These are phyloP conservation scores for Yarrowia deformans DNA, from an alignment of 805 yeast species.

Conservation along the genomic window DNA sequence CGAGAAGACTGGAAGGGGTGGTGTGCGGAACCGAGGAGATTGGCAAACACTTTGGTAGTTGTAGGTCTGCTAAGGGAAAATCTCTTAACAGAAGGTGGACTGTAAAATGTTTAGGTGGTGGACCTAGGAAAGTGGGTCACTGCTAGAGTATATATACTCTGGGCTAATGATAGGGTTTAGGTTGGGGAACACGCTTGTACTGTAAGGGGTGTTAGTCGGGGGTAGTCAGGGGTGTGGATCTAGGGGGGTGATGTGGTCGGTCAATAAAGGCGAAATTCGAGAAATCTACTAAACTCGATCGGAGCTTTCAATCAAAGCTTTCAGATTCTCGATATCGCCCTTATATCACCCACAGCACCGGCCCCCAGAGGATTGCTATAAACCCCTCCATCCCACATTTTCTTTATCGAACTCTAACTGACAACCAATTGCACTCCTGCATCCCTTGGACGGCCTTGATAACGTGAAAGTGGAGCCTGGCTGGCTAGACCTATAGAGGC, in stretches of 20 bases:
- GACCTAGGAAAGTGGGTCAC: not conserved
- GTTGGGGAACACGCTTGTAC: not conserved
- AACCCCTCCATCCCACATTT: not conserved
- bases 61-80: conserved; percentile 21
- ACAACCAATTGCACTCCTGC: conserved; percentile 28
- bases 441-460: conserved; percentile 5
- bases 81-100: conserved; percentile 30
- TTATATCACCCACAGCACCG: no score
- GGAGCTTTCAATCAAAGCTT: no score
- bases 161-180: conserved; percentile 9
- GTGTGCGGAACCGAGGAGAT: conserved; percentile 54
- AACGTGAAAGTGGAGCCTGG: conserved; percentile 38
- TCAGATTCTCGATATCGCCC: no score
- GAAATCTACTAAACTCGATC: no score
- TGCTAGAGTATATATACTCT: conserved; percentile 4
- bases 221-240: no score
- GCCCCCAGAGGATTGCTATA: not conserved
- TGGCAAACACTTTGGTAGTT: conserved; percentile 53
- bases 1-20: conserved; percentile 55
- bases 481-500: no score
- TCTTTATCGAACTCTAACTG: conserved; percentile 9
- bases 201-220: not conserved
- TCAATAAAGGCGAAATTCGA: no score
- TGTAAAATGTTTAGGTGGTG: conserved; percentile 18
- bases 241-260: no score